Conservation (phyloP, 306 rosid species). For the Cyamopsis tetragonoloba region DNA sequence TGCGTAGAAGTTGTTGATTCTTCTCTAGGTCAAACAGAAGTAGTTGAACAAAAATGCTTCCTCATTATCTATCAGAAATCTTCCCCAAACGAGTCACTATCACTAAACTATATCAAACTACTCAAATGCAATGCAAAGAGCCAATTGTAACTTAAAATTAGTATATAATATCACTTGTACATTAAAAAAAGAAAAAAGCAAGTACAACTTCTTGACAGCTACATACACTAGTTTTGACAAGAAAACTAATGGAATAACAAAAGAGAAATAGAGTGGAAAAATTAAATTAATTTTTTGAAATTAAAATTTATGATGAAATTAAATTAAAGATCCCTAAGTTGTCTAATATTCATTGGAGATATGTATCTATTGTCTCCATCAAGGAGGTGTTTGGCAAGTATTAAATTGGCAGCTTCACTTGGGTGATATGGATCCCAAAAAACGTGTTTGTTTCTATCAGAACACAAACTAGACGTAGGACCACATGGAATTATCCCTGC, state of each 20-base stretch:
- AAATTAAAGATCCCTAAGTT: conserved; percentile 52
- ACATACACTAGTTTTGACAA: background rate
- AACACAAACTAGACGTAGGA: conserved; percentile 61
- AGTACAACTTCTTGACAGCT: background rate
- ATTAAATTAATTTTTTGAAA: background rate
- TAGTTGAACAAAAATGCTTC: too few species aligned
- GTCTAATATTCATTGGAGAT: conserved; percentile 61
- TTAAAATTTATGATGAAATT: background rate
- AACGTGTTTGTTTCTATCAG: conserved; percentile 53
- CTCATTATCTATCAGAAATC: too few species aligned
- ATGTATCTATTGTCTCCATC: conserved; percentile 52
- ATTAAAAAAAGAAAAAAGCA: background rate
- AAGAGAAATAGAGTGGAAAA: background rate
- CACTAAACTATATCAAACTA: too few species aligned
- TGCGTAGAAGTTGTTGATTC: too few species aligned
- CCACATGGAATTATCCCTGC: conserved; percentile 87
- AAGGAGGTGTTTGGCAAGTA: conserved; percentile 56
- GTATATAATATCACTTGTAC: too few species aligned
- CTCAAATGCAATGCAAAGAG: too few species aligned
- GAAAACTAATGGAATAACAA: background rate
- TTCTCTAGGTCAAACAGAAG: too few species aligned
- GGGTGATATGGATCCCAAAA: conserved; percentile 91
- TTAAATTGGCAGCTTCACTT: conserved; percentile 68
- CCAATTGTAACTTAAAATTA: too few species aligned
- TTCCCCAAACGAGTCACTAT: too few species aligned